Conservation (phyloP, 148 eudicot genomes). For the Cornus florida region DNA sequence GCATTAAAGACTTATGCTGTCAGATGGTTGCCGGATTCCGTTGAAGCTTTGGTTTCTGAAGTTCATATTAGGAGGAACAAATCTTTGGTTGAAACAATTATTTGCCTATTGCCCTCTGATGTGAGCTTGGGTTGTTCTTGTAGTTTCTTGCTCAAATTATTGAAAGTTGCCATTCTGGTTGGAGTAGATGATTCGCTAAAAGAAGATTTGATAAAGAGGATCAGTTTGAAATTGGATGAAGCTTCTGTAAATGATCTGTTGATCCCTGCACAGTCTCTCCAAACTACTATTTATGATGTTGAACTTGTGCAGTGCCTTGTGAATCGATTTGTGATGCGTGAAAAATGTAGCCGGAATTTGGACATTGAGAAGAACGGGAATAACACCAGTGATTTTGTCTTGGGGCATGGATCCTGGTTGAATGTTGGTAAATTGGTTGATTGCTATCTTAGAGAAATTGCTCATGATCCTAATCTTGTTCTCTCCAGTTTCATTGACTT, state of each 20-base stretch:
- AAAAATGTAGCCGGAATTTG: conserved; percentile 32
- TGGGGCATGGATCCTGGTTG: conserved; percentile 47
- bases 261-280: conserved; percentile 56
- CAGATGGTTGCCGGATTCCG: conserved; percentile 84
- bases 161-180: conserved; percentile 69
- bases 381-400: conserved; percentile 24
- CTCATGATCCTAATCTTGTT: conserved; percentile 55
- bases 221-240: conserved; percentile 66
- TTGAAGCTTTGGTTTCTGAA: conserved; percentile 61
- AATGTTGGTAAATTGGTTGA: conserved; percentile 66
- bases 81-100: conserved; percentile 63
- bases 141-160: conserved; percentile 78
- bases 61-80: conserved; percentile 55
- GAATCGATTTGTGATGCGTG: conserved; percentile 46
- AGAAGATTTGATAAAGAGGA: conserved; percentile 55
- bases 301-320: conserved; percentile 63
- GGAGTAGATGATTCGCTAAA: conserved; percentile 53
- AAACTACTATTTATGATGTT: conserved; percentile 63
- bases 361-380: conserved; percentile 33
- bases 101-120: conserved; percentile 67
- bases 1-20: conserved; percentile 63
- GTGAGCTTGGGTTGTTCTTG: conserved; percentile 63
- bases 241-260: conserved; percentile 72
- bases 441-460: conserved; percentile 65
- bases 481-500: conserved; percentile 48